Base-by-base conservation (phyloP, 2,329 filamentous ascomycete species). In the Exophiala lecanii-corni region DNA sequence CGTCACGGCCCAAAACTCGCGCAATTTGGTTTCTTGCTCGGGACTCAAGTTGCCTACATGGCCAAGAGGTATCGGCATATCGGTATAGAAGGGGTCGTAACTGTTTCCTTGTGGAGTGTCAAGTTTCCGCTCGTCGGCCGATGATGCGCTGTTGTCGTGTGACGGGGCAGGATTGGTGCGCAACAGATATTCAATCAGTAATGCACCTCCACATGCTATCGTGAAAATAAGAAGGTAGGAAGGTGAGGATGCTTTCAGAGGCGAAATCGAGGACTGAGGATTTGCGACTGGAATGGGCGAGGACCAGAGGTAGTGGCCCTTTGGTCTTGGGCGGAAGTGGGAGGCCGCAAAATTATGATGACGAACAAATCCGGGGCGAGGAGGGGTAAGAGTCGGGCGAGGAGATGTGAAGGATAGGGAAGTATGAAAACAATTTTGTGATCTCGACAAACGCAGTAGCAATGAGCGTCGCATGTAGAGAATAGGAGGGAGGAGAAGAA, bases 21-120 rank as follows among this genome's bases (percentile, higher is more conserved):
- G 85, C 45, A 98, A 72, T 69, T 94, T 96, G 51, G 78, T 77
- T 58, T 95, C 87, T 68, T 98, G 82, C 50, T 96, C 89, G 2
- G 80, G 65, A n/a, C 89, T 96, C 45, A 98, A 74, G 55, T 86
- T 95, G 46, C 87, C 89, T 41, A 88, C 78, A 49, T 89, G 81
- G 40, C 92, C 92, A 26, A 83, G 77, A 38, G 54, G 50, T 12
- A 50, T 36, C n/a, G 54, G 50, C 54, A 56, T 56, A 17, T 47
- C 46, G 35, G 51, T 41, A 34, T 46, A 53, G 39, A 49, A 46
- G 21, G 50, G 42, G 23, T 51, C 47, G 43, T 26, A 28, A 12
- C 16, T 34, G 23, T 43, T 21, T 15, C 39, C 36, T 4, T 36
- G 19, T n/a, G 40, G 43, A 13, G 20, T 17, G 33, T 69, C 65